These are phyloP conservation scores for Cutaneotrichosporon arboriforme DNA, from an alignment of 1,284 basidiomycete species.

Conservation along the genomic window DNA sequence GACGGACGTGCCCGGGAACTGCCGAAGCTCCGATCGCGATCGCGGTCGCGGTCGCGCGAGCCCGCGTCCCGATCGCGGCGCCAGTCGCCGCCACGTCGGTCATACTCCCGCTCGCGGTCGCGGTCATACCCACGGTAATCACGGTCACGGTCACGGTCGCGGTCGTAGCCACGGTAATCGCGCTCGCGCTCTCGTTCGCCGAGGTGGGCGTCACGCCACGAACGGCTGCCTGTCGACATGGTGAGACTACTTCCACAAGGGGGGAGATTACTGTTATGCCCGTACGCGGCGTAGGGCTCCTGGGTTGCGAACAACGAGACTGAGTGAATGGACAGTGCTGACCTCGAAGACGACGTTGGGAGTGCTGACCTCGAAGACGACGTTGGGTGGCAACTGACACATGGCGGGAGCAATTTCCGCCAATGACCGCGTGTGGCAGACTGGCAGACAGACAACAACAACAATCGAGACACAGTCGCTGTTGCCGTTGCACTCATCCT, in stretches of 20 bases:
- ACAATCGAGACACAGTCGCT: not conserved
- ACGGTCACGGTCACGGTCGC: conserved; percentile 7
- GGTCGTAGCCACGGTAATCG: conserved; percentile 1
- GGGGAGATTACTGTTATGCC: conserved; percentile 2
- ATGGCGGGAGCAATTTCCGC: not conserved
- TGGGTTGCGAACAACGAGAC: not conserved
- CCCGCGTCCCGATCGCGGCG: not conserved
- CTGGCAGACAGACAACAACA: conserved; percentile 3
- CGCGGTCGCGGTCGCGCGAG: not conserved
- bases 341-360: not conserved
- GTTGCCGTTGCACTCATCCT: not conserved
- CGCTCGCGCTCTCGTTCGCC: conserved; percentile 33
- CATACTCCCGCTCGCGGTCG: conserved; percentile 7
- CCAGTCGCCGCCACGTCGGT: not conserved
- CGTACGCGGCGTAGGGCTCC: not conserved
- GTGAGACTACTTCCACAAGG: not conserved
- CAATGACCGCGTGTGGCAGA: conserved; percentile 2
- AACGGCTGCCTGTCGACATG: conserved; percentile 1
- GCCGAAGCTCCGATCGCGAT: not conserved
- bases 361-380: no score
- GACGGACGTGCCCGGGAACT: no score
- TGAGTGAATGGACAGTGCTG: not conserved
- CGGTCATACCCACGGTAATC: conserved; percentile 14
- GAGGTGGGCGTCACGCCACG: conserved; percentile 64
- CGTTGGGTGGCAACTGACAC: conserved; percentile 4